These are phyloP conservation scores for Erythrobasidium hasegawianum DNA, from an alignment of 1,284 basidiomycete species.

Conservation along the genomic window DNA sequence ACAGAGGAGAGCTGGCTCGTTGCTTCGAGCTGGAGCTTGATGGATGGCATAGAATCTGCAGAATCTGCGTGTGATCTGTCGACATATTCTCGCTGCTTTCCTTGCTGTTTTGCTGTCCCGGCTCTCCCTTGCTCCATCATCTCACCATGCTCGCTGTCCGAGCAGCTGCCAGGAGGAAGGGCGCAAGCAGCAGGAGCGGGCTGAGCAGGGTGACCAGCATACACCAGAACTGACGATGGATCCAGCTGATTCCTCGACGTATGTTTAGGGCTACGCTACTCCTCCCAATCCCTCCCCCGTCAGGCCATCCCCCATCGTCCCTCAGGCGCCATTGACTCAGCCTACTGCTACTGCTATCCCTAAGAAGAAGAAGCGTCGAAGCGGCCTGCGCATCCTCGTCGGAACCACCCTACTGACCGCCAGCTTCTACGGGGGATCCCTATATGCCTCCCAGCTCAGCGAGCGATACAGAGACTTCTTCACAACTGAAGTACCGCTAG, in stretches of 20 bases:
- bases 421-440: constrained; percentile 69
- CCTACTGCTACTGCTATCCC: not conserved
- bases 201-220: too few relatives aligned
- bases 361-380: constrained; percentile 18
- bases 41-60: too few relatives aligned
- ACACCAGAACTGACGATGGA: too few relatives aligned
- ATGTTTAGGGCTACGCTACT: too few relatives aligned
- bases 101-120: too few relatives aligned
- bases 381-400: constrained; percentile 48
- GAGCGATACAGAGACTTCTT: constrained; percentile 75
- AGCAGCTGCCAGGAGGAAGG: not conserved
- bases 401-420: constrained; percentile 50
- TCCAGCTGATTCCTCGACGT: too few relatives aligned
- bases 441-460: constrained; percentile 68
- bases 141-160: too few relatives aligned
- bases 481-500: constrained; percentile 68
- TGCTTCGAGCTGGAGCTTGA: too few relatives aligned
- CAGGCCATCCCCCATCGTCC: not conserved
- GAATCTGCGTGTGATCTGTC: not conserved
- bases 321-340: not conserved
- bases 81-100: not conserved
- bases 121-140: too few relatives aligned
- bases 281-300: not conserved
- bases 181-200: not conserved
- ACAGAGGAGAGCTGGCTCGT: not conserved